phyloP scores from a whole-genome alignment of 2,329 filamentous ascomycete genomes.

The Calonectria pseudoturangicola region DNA sequence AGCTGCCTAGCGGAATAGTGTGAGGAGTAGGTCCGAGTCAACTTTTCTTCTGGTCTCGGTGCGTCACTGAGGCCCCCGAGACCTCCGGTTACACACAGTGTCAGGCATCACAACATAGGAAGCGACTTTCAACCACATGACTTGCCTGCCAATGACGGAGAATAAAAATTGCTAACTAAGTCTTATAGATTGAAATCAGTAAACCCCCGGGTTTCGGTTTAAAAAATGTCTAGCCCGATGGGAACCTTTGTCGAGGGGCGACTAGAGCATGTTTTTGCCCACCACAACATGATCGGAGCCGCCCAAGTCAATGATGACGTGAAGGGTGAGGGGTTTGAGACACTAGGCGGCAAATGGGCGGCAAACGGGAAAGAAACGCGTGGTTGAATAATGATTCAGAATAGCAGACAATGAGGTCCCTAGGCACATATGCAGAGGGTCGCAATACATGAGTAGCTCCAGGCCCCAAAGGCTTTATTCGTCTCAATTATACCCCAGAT shows the following conservation, averaged over 20 bases:
- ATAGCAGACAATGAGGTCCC: constrained; percentile 13
- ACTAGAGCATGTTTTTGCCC: background rate
- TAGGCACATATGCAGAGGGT: constrained; percentile 26
- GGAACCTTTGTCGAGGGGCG: background rate
- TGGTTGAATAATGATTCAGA: constrained; percentile 25
- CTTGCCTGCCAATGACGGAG: background rate
- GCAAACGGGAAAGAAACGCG: constrained; percentile 23
- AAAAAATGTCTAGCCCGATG: background rate
- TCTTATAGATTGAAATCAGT: background rate
- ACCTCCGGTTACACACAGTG: background rate
- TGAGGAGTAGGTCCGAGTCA: background rate
- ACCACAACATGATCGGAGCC: background rate
- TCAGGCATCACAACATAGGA: background rate
- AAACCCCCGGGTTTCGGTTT: background rate
- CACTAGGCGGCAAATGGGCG: constrained; percentile 18
- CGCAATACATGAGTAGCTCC: constrained; percentile 19
- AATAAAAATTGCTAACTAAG: background rate
- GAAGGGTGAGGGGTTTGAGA: constrained; percentile 29
- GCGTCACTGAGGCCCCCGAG: constrained; percentile 15
- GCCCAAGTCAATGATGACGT: constrained; percentile 14
- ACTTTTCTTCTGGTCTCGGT: background rate
- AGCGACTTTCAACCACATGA: background rate
- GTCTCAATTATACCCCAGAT: constrained; percentile 36
- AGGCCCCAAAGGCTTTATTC: constrained; percentile 36
- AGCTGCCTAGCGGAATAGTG: background rate